Conservation (phyloP, 2,329 filamentous ascomycete species). For the Penicillium sclerotiorum region DNA sequence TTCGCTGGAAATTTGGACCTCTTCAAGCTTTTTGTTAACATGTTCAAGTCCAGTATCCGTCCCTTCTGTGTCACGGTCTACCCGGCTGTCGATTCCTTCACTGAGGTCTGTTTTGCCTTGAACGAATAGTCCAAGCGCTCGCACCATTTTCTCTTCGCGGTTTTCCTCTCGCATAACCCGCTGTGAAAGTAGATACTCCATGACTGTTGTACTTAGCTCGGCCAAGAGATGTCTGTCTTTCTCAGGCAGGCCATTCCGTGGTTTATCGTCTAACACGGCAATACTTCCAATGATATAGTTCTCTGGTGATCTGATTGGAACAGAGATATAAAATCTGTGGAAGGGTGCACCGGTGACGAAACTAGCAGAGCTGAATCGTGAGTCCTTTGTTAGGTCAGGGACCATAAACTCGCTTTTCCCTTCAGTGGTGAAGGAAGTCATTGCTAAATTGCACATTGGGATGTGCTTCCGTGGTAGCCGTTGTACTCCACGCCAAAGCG, state of each 20-base stretch:
- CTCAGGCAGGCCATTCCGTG: slow-evolving; percentile 11
- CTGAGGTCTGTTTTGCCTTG: slow-evolving; percentile 22
- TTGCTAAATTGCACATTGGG: slow-evolving; percentile 20
- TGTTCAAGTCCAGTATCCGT: slow-evolving; percentile 1
- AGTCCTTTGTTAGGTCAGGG: slow-evolving; percentile 14
- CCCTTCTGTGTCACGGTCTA: not conserved
- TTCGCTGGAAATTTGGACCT: slow-evolving; percentile 8
- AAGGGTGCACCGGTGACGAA: slow-evolving; percentile 16
- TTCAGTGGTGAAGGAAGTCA: slow-evolving; percentile 12
- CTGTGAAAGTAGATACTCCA: slow-evolving; percentile 24
- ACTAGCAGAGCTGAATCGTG: slow-evolving; percentile 8
- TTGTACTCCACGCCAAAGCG: slow-evolving; percentile 24
- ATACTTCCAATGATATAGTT: slow-evolving; percentile 21
- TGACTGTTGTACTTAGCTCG: slow-evolving; percentile 22
- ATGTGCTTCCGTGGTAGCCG: slow-evolving; percentile 17
- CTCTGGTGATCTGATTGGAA: slow-evolving; percentile 20
- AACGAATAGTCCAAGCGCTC: slow-evolving; percentile 23
- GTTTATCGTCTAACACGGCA: slow-evolving; percentile 19
- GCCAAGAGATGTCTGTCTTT: slow-evolving; percentile 11
- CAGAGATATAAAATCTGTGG: slow-evolving; percentile 21
- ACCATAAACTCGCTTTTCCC: slow-evolving; percentile 10
- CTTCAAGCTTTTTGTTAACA: slow-evolving; percentile 13
- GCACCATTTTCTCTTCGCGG: slow-evolving; percentile 26
- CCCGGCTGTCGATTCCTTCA: slow-evolving; percentile 21
- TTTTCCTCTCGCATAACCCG: slow-evolving; percentile 24